Evolutionary conservation across 1,139 yeast genomes (phyloP).

Genomic region (Hemisphaericaspora xylofermentans): DNA sequence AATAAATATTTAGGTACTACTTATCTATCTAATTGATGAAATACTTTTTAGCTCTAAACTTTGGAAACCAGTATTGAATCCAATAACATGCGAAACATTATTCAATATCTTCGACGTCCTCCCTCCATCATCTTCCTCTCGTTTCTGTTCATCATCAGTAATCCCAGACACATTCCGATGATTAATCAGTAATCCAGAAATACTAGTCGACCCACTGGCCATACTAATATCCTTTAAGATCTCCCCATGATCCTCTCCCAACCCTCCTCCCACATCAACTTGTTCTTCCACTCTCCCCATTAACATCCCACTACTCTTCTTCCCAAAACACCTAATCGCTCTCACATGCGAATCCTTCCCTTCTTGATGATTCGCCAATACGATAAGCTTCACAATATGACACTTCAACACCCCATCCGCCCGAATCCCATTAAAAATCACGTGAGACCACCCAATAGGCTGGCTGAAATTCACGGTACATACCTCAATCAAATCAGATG

Average conservation of each 20-base stretch:
- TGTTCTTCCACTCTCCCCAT: constrained; percentile 6
- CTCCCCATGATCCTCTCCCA: neutral
- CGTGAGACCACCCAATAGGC: constrained; percentile 86
- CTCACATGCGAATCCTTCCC: constrained; percentile 95
- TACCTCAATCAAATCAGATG: constrained; percentile 79
- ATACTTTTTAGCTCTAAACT: constrained; percentile 38
- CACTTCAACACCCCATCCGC: constrained; percentile 66
- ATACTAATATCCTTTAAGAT: constrained; percentile 31
- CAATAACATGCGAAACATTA: constrained; percentile 42
- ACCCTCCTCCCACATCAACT: neutral
- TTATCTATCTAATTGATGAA: constrained; percentile 37
- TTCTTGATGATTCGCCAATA: constrained; percentile 85
- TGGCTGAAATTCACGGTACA: constrained; percentile 62
- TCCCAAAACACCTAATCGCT: constrained; percentile 53
- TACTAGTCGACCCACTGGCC: constrained; percentile 24
- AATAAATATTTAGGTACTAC: neutral
- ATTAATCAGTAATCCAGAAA: constrained; percentile 33
- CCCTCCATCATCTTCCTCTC: constrained; percentile 7
- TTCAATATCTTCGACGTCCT: constrained; percentile 29
- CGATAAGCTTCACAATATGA: constrained; percentile 65
- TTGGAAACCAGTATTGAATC: constrained; percentile 46
- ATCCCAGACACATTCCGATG: constrained; percentile 13
- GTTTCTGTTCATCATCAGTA: constrained; percentile 11
- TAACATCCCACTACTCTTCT: constrained; percentile 23
- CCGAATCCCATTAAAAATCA: constrained; percentile 63